Conservation (phyloP, 1,284 basidiomycete species). For the Pseudozyma tsukubaensis region DNA sequence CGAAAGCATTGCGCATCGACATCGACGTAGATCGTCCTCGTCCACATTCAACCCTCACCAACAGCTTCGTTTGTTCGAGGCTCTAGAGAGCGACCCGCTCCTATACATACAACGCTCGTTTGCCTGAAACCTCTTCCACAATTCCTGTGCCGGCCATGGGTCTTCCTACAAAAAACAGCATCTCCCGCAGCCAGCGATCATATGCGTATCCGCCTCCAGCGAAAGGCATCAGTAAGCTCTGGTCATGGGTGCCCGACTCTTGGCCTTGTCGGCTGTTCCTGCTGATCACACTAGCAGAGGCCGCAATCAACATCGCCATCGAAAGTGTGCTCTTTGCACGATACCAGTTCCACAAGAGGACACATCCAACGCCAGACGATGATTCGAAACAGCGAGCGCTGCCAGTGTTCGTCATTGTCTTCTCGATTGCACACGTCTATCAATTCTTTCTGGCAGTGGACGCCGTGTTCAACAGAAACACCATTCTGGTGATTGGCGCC, state of each 20-base stretch:
- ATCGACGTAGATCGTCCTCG: conserved; percentile 5
- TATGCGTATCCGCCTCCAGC: conserved; percentile 42
- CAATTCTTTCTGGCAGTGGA: conserved; percentile 59
- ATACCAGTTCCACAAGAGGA: conserved; percentile 43
- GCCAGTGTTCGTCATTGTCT: conserved; percentile 60
- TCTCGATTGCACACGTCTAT: conserved; percentile 59
- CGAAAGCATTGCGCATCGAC: not conserved
- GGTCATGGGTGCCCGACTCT: conserved; percentile 52
- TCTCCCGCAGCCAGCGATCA: conserved; percentile 33
- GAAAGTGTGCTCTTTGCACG: conserved; percentile 57
- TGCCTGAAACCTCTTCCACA: too few species aligned
- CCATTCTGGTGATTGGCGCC: conserved; percentile 57
- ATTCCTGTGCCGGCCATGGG: conserved; percentile 37
- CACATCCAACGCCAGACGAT: conserved; percentile 34
- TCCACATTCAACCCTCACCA: not conserved
- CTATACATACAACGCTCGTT: too few species aligned
- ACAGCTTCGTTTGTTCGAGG: not conserved
- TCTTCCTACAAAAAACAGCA: conserved; percentile 15
- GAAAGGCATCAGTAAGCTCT: conserved; percentile 33
- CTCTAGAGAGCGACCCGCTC: too few species aligned
- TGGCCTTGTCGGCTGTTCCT: conserved; percentile 54
- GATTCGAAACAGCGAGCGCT: conserved; percentile 49
- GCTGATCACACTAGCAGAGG: conserved; percentile 57
- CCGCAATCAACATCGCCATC: conserved; percentile 54
- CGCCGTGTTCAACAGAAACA: conserved; percentile 58